Evolutionary conservation across 306 rosid species (phyloP).

Genomic region (Castanospermum australe): DNA sequence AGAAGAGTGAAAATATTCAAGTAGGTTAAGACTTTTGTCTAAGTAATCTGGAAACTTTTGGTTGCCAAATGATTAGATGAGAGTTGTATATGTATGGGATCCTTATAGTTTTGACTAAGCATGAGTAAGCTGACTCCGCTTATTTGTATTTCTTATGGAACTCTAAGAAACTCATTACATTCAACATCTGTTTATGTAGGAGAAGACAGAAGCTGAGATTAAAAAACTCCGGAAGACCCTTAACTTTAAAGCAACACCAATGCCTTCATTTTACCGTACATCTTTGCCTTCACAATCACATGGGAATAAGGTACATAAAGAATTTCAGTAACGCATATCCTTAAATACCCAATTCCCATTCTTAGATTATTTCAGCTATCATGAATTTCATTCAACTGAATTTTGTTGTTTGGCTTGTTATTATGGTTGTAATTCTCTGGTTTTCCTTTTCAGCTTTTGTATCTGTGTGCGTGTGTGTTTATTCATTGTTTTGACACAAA

Average conservation of each 20-base stretch:
- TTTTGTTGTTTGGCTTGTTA: background rate
- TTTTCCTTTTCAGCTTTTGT: background rate
- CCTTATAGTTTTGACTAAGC: background rate
- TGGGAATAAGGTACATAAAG: conserved; percentile 53
- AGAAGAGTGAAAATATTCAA: background rate
- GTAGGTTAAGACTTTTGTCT: background rate
- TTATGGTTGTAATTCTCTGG: background rate
- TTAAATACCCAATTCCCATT: background rate
- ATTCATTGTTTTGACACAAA: background rate
- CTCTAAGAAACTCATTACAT: conserved; percentile 24
- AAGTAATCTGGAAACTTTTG: background rate
- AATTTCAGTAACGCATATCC: background rate
- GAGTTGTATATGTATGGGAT: background rate
- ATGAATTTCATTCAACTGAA: background rate
- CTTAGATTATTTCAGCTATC: background rate
- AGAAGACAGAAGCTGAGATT: conserved; percentile 63
- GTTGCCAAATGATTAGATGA: background rate
- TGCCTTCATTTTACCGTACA: conserved; percentile 63
- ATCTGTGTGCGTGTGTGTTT: background rate
- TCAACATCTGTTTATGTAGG: conserved; percentile 40
- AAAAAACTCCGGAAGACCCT: conserved; percentile 61
- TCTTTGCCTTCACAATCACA: conserved; percentile 33
- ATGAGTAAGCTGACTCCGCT: background rate
- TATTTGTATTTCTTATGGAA: background rate
- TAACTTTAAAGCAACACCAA: conserved; percentile 72